Conservation (phyloP, 345 rosid genomes). For the Salix brachista region DNA sequence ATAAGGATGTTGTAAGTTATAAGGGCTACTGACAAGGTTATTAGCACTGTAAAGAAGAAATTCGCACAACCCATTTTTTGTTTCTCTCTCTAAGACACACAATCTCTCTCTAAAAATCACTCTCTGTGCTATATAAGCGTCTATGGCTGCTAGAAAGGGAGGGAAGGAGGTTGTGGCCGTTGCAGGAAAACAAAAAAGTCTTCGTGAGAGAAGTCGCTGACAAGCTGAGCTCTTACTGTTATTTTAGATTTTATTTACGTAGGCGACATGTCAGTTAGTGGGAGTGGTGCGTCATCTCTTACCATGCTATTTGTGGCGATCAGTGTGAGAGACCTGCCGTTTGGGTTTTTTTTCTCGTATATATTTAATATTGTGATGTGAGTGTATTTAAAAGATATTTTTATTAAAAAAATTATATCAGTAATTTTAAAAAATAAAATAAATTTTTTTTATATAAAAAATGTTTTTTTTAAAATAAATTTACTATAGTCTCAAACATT, state of each 20-base stretch:
- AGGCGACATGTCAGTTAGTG: neutral
- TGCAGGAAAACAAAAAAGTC: neutral
- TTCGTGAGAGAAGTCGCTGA: neutral
- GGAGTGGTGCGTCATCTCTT: neutral
- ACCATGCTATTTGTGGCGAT: no score
- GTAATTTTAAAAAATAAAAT: no score
- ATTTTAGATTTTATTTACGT: neutral
- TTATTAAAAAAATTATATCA: no score
- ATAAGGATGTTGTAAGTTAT: constrained; percentile 95
- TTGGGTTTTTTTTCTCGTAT: no score
- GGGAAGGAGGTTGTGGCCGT: neutral
- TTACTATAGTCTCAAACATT: no score
- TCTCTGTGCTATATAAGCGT: neutral
- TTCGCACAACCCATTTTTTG: constrained; percentile 69
- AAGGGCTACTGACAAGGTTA: constrained; percentile 74
- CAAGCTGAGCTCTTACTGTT: neutral
- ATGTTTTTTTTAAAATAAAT: no score
- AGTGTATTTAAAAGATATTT: no score
- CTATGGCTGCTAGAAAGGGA: neutral
- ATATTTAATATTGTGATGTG: no score
- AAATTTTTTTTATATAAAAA: no score
- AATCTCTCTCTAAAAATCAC: neutral
- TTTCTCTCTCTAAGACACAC: neutral
- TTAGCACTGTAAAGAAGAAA: constrained; percentile 57
- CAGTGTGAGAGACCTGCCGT: no score